A percentile compares a stretch with the other conserved stretches of the same genome.
These are phyloP conservation scores for Rhodotorula glutinis DNA, from an alignment of 1,284 basidiomycete genomes.

Conservation along the genomic window DNA sequence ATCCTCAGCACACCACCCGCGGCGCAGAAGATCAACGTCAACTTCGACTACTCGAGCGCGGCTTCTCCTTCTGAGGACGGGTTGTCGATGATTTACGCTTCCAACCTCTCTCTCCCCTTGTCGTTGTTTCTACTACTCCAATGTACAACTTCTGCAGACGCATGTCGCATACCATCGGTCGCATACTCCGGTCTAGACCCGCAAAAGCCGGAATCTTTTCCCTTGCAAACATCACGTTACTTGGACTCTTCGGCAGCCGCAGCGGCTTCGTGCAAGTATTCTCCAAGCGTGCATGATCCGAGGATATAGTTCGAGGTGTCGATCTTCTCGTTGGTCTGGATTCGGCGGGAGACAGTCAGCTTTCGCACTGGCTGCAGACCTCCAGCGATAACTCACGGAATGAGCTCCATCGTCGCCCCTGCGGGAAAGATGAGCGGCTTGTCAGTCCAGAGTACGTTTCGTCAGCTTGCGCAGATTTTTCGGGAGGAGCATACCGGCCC, in stretches of 20 bases:
- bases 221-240: too few species aligned
- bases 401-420: slow-evolving; percentile 86
- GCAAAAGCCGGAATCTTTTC: too few species aligned
- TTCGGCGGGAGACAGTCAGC: neutral
- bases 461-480: too few species aligned
- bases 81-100: too few species aligned
- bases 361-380: too few species aligned
- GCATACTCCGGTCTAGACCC: too few species aligned
- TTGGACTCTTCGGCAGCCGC: slow-evolving; percentile 2
- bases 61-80: neutral
- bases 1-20: neutral
- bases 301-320: slow-evolving; percentile 70
- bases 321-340: slow-evolving; percentile 85
- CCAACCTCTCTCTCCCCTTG: neutral
- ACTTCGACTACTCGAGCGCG: slow-evolving; percentile 15
- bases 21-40: slow-evolving; percentile 35
- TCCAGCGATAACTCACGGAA: slow-evolving; percentile 59
- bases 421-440: too few species aligned
- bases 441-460: too few species aligned
- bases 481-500: slow-evolving; percentile 46
- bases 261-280: slow-evolving; percentile 33
- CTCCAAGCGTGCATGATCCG: slow-evolving; percentile 58
- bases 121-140: neutral
- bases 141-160: too few species aligned
- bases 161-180: too few species aligned